phyloP scores from a whole-genome alignment of 2,329 filamentous ascomycete genomes.

The Neofusicoccum sp. region DNA sequence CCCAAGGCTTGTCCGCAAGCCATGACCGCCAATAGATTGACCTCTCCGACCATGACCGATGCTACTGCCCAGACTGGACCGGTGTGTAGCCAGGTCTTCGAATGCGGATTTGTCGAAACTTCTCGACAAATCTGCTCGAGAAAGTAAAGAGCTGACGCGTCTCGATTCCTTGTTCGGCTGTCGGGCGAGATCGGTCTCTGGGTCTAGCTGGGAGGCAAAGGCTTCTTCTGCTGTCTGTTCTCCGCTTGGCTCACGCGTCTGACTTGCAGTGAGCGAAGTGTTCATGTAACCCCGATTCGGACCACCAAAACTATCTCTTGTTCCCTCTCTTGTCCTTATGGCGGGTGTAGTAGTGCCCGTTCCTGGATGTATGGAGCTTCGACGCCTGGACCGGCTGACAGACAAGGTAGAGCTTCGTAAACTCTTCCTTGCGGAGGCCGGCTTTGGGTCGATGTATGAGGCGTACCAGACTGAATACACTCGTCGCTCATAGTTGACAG shows the following conservation, averaged over 20 bases:
- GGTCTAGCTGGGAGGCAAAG: constrained; percentile 51
- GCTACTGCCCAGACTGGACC: constrained; percentile 45
- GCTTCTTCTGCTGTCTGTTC: constrained; percentile 45
- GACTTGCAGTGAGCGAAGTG: constrained; percentile 35
- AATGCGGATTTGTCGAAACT: constrained; percentile 82
- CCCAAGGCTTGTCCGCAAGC: constrained; percentile 60
- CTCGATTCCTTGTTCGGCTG: constrained; percentile 63
- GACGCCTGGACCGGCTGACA: constrained; percentile 55
- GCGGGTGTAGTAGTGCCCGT: constrained; percentile 77
- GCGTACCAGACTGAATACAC: constrained; percentile 84
- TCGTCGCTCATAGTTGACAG: constrained; percentile 72
- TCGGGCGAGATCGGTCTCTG: constrained; percentile 48
- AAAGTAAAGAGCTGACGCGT: constrained; percentile 86
- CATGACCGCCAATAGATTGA: constrained; percentile 71
- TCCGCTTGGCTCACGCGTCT: constrained; percentile 32
- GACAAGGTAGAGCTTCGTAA: constrained; percentile 23
- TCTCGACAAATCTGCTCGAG: constrained; percentile 79
- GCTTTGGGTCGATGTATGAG: constrained; percentile 70
- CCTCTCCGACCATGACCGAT: constrained; percentile 59
- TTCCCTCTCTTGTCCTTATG: constrained; percentile 57
- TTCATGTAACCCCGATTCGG: constrained; percentile 44
- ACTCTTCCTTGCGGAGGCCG: constrained; percentile 42
- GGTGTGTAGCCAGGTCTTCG: constrained; percentile 62
- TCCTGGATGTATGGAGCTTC: constrained; percentile 55
- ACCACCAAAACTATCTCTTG: constrained; percentile 74